Evolutionary conservation across 1,284 basidiomycete species (phyloP).

Genomic region (Albatrellus sp.): DNA sequence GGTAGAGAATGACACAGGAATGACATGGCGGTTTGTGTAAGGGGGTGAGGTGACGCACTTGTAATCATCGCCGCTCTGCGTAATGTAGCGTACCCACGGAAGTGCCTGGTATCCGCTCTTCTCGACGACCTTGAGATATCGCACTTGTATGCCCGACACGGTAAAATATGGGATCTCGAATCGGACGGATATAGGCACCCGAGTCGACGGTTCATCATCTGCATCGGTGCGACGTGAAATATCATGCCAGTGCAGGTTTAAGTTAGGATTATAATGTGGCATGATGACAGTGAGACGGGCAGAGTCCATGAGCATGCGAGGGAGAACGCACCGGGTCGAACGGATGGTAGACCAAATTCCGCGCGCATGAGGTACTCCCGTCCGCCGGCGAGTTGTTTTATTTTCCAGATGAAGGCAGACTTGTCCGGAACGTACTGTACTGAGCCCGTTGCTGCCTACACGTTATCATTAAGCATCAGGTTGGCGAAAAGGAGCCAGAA

Average conservation of each 20-base stretch:
- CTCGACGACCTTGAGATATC: conserved; percentile 96
- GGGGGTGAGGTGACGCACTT: conserved; percentile 32
- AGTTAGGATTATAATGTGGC: background rate
- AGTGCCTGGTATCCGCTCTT: conserved; percentile 95
- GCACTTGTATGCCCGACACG: conserved; percentile 91
- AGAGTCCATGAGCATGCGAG: background rate
- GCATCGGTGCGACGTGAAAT: conserved; percentile 4
- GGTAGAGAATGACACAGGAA: background rate
- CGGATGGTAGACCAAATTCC: conserved; percentile 88
- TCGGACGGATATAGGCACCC: conserved; percentile 90
- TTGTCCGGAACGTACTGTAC: conserved; percentile 95
- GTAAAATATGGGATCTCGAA: conserved; percentile 99
- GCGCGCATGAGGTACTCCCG: conserved; percentile 93
- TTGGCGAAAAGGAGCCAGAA: no score
- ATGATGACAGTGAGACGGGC: background rate
- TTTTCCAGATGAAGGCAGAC: conserved; percentile 95
- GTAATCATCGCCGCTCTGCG: conserved; percentile 94
- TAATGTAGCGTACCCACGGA: conserved; percentile 89
- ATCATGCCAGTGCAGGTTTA: conserved; percentile 4
- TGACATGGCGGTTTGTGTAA: background rate
- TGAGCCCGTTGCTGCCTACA: conserved; percentile 77
- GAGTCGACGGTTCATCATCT: conserved; percentile 76
- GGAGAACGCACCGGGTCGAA: conserved; percentile 58
- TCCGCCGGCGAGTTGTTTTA: conserved; percentile 88
- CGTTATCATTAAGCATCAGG: background rate